phyloP scores from a whole-genome alignment of 106 monocot genomes.

The Platanthera zijinensis region DNA sequence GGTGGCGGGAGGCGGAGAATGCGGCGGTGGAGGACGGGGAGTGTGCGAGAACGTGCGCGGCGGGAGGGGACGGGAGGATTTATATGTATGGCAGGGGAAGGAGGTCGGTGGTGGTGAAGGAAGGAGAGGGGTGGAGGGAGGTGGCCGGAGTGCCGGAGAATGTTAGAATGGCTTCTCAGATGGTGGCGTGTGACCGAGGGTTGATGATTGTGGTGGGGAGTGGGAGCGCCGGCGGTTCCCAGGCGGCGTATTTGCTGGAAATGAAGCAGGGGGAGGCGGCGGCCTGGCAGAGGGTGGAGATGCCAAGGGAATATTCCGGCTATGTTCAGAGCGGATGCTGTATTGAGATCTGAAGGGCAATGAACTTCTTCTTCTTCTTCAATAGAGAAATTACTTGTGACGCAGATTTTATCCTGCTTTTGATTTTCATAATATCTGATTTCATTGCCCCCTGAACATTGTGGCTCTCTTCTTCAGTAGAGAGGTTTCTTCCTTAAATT shows the following conservation, averaged over 20 bases:
- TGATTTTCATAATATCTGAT: neutral
- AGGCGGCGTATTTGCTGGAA: slow-evolving; percentile 19
- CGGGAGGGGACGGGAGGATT: slow-evolving; percentile 30
- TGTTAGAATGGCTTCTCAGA: slow-evolving; percentile 19
- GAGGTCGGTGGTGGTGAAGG: slow-evolving; percentile 24
- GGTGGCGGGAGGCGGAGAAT: slow-evolving; percentile 33
- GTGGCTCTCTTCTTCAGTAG: no score
- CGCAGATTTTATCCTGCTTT: neutral
- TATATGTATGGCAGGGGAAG: slow-evolving; percentile 15
- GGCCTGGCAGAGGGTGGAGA: slow-evolving; percentile 17
- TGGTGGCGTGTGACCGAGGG: slow-evolving; percentile 12
- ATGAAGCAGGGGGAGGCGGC: neutral
- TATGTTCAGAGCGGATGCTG: slow-evolving; percentile 25
- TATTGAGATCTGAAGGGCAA: neutral
- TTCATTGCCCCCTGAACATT: no score
- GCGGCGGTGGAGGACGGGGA: slow-evolving; percentile 13
- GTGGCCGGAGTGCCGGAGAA: slow-evolving; percentile 26
- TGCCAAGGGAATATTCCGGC: slow-evolving; percentile 32
- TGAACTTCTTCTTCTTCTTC: no score
- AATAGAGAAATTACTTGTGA: neutral
- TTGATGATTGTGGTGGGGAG: slow-evolving; percentile 24
- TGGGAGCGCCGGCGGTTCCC: slow-evolving; percentile 17
- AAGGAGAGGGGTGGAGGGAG: slow-evolving; percentile 27
- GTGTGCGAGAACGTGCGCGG: slow-evolving; percentile 24
- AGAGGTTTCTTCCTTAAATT: no score